These are phyloP conservation scores for Fraxinus sp. DNA, from an alignment of 305 asterid species.

Conservation along the genomic window DNA sequence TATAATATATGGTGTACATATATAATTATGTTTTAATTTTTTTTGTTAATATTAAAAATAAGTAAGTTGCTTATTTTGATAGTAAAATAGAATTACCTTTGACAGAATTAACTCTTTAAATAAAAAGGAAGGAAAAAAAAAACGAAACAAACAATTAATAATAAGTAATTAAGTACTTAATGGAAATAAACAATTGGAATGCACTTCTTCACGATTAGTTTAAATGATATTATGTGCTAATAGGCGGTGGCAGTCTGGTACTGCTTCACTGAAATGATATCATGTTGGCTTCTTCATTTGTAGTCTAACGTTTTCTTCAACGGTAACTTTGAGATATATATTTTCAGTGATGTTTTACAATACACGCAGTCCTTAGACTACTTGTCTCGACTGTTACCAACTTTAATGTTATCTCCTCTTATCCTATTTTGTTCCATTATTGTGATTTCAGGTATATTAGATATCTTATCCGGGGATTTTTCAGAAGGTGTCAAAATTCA, in stretches of 20 bases:
- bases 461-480: conserved; percentile 83
- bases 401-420: conserved; percentile 1
- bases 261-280: not conserved
- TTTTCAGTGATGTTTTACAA: not conserved
- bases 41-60: too few species aligned
- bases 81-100: too few species aligned
- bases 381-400: conserved; percentile 1
- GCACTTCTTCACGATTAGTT: not conserved
- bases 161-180: too few species aligned
- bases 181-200: too few species aligned
- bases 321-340: not conserved
- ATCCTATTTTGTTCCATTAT: conserved; percentile 23
- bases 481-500: conserved; percentile 84
- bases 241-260: not conserved
- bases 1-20: too few species aligned
- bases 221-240: not conserved
- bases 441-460: conserved; percentile 73
- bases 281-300: not conserved
- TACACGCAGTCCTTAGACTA: conserved; percentile 3
- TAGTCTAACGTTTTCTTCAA: not conserved
- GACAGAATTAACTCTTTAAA: too few species aligned
- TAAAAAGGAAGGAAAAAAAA: too few species aligned
- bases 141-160: too few species aligned
- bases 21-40: too few species aligned
- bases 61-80: too few species aligned